A percentile compares a stretch with the other conserved stretches of the same genome.
phyloP scores from a whole-genome alignment of 2,329 filamentous ascomycete species.

The Aureobasidium musti region DNA sequence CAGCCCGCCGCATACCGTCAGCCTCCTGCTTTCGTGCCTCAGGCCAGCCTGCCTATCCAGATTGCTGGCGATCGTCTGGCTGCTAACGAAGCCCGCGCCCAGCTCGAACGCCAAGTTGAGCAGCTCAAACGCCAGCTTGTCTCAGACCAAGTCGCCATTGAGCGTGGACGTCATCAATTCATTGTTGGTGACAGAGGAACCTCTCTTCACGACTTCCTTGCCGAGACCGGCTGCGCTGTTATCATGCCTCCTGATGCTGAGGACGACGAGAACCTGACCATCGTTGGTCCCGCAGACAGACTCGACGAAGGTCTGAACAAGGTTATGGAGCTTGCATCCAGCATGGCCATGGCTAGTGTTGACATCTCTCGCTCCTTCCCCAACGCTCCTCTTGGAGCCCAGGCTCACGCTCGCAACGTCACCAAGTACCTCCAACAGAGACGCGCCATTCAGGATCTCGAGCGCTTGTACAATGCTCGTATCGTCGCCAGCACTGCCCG shows the following conservation, averaged over 20 bases:
- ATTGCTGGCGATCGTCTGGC: conserved; percentile 82
- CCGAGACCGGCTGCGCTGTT: conserved; percentile 86
- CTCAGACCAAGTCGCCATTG: conserved; percentile 76
- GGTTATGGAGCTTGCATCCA: conserved; percentile 84
- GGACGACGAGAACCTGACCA: conserved; percentile 79
- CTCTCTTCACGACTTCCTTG: conserved; percentile 80
- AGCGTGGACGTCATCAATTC: conserved; percentile 88
- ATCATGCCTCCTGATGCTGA: conserved; percentile 74
- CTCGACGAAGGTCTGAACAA: conserved; percentile 76
- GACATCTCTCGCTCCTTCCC: conserved; percentile 80
- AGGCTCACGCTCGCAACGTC: conserved; percentile 78
- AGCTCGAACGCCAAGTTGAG: conserved; percentile 76
- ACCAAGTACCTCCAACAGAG: conserved; percentile 85
- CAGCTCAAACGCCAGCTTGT: conserved; percentile 75
- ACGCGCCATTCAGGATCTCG: conserved; percentile 77
- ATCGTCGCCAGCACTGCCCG: conserved; percentile 76
- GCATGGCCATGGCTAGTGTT: conserved; percentile 80
- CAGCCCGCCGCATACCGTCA: conserved; percentile 63
- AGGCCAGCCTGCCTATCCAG: conserved; percentile 75
- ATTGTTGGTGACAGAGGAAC: conserved; percentile 84
- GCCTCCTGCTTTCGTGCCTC: conserved; percentile 68
- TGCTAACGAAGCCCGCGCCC: conserved; percentile 75
- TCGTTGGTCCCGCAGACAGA: conserved; percentile 75
- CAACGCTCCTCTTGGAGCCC: conserved; percentile 69
- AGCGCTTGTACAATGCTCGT: conserved; percentile 77